Evolutionary conservation across 1,284 basidiomycete genomes (phyloP).

Genomic region (Gymnopus androsaceus): DNA sequence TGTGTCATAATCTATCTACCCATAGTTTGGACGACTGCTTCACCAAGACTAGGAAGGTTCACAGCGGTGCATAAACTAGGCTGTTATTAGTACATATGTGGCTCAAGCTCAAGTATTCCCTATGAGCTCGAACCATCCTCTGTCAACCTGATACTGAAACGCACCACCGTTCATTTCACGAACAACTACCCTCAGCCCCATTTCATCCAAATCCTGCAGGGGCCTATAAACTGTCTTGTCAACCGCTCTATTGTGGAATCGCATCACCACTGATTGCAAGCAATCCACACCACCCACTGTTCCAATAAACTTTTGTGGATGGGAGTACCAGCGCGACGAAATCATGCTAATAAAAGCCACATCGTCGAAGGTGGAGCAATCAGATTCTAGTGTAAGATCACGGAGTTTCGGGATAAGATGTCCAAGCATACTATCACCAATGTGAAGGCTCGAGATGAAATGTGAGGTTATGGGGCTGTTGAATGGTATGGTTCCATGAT

Average conservation of each 20-base stretch:
- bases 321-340: conserved; percentile 4
- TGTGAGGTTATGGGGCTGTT: not conserved
- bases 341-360: conserved; percentile 4
- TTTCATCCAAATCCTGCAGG: not conserved
- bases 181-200: not conserved
- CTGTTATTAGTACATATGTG: no score
- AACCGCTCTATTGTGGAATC: not conserved
- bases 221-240: not conserved
- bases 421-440: not conserved
- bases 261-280: not conserved
- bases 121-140: no score
- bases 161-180: not conserved
- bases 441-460: not conserved
- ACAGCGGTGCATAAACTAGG: no score
- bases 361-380: not conserved
- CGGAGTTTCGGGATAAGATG: conserved; percentile 2
- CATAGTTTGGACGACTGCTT: no score
- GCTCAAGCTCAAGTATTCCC: no score
- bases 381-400: not conserved
- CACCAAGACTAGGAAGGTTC: no score
- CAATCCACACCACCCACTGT: not conserved
- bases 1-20: no score
- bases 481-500: no score
- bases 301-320: not conserved
- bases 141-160: no score